Evolutionary conservation across 2,329 filamentous ascomycete genomes (phyloP).

Genomic region (Bipolaris sorokiniana): DNA sequence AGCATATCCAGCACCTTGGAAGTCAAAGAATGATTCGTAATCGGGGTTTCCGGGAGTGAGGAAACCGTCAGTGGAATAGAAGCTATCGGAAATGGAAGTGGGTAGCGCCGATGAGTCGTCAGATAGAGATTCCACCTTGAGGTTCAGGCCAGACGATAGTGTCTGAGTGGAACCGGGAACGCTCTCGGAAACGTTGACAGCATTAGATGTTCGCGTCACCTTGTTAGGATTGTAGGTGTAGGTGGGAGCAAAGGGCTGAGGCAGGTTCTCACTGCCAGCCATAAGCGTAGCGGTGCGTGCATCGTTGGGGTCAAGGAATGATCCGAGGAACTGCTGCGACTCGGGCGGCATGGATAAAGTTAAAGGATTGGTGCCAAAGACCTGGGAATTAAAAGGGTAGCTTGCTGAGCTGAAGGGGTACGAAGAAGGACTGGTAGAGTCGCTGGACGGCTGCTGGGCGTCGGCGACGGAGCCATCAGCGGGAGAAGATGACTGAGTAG

Average conservation of each 20-base stretch:
- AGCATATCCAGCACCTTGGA: conserved; percentile 22
- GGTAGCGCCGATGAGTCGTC: conserved; percentile 26
- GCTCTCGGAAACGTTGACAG: conserved; percentile 33
- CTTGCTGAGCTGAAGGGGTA: conserved; percentile 28
- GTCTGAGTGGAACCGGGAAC: conserved; percentile 50
- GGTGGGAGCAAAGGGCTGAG: conserved; percentile 48
- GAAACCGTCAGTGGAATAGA: conserved; percentile 25
- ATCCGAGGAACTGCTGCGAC: conserved; percentile 60
- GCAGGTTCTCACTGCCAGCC: conserved; percentile 51
- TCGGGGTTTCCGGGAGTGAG: conserved; percentile 31
- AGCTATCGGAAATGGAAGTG: conserved; percentile 29
- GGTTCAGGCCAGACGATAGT: conserved; percentile 45
- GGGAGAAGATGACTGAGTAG: conserved; percentile 27
- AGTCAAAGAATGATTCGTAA: conserved; percentile 33
- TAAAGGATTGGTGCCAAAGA: conserved; percentile 52
- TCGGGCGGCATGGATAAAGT: conserved; percentile 59
- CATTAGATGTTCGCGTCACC: conserved; percentile 32
- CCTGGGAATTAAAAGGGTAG: conserved; percentile 37
- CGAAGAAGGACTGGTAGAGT: conserved; percentile 28
- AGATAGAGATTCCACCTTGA: conserved; percentile 25
- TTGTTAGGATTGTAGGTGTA: conserved; percentile 57
- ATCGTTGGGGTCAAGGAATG: conserved; percentile 54
- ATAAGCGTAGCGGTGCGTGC: conserved; percentile 55
- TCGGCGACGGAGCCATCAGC: conserved; percentile 28
- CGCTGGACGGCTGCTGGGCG: conserved; percentile 31